These are phyloP conservation scores for Citrullus amarus DNA, from an alignment of 306 rosid species.

Conservation along the genomic window DNA sequence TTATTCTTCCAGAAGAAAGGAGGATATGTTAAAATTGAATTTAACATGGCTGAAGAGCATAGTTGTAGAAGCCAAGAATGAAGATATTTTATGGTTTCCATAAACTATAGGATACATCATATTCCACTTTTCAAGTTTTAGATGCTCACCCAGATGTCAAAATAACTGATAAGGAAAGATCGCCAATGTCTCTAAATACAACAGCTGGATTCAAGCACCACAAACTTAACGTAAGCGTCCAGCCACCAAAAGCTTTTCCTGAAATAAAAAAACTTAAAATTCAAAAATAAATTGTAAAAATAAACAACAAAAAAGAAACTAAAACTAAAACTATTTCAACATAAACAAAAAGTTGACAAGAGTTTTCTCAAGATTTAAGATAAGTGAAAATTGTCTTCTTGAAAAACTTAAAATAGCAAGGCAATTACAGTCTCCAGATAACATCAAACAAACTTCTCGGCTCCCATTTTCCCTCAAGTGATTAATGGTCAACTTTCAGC, in stretches of 20 bases:
- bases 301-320: no score
- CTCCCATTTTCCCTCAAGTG: neutral
- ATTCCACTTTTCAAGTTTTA: neutral
- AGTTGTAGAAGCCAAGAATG: neutral
- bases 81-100: neutral
- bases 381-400: neutral
- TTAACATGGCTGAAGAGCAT: neutral
- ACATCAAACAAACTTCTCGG: neutral
- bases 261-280: conserved; percentile 8
- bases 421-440: neutral
- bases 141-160: conserved; percentile 79
- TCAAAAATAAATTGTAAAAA: neutral
- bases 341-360: neutral
- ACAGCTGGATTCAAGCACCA: conserved; percentile 98
- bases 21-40: conserved; percentile 2
- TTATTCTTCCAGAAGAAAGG: neutral
- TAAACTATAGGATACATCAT: neutral
- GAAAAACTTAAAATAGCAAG: neutral
- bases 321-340: neutral
- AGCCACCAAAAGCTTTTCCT: conserved; percentile 56
- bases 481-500: neutral
- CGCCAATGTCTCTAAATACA: conserved; percentile 81
- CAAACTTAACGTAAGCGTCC: conserved; percentile 77
- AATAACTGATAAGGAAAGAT: conserved; percentile 75
- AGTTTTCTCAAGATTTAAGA: neutral